Evolutionary conservation across 225 moss, liverwort and hornwort species (phyloP).

Genomic region (Bryum argenteum): DNA sequence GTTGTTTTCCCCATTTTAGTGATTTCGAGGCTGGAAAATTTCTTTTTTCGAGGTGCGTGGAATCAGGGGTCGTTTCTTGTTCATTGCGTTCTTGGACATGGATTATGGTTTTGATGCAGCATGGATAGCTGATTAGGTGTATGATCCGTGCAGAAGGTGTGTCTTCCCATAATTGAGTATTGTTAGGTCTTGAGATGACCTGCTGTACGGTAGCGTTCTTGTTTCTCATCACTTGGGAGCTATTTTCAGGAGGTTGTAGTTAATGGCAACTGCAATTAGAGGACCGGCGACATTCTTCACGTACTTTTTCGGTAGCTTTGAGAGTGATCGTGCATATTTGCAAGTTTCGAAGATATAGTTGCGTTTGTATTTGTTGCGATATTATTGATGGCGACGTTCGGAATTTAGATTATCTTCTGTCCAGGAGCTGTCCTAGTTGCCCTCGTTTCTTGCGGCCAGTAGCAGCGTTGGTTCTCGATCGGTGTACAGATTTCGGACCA

Average conservation of each 20-base stretch:
- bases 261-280: not conserved
- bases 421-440: not conserved
- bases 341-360: not conserved
- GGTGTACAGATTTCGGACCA: not conserved
- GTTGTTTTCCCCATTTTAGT: not conserved
- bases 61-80: constrained; percentile 8
- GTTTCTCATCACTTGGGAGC: not conserved
- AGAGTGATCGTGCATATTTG: not conserved
- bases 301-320: not conserved
- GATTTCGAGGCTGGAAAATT: not conserved
- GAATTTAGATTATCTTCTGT: too few species aligned
- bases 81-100: not conserved
- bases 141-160: not conserved
- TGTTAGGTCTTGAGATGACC: not conserved
- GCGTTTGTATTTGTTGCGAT: not conserved
- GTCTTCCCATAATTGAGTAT: not conserved
- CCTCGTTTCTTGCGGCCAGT: not conserved
- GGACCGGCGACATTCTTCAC: not conserved
- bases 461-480: not conserved
- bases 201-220: not conserved
- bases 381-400: not conserved
- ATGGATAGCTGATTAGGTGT: not conserved
- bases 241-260: not conserved
- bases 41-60: constrained; percentile 6
- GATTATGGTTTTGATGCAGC: not conserved